A percentile compares a stretch with the other conserved stretches of the same genome.
Conservation (phyloP, 495 filamentous ascomycete species). For the Melanomma pulvis-pyrius region DNA sequence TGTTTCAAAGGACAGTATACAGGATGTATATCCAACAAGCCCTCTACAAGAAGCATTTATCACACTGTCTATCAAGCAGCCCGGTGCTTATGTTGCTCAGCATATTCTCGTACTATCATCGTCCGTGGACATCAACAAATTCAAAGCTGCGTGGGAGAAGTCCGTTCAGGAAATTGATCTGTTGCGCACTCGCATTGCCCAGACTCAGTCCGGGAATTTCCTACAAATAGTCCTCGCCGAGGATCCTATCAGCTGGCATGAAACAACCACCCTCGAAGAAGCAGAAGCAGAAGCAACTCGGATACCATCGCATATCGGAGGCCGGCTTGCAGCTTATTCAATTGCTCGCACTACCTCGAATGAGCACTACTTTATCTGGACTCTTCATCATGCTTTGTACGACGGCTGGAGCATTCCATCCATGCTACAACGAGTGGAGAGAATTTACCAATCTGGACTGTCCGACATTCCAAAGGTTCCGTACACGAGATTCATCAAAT, state of each 20-base stretch:
- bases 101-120: constrained; percentile 51
- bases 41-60: constrained; percentile 58
- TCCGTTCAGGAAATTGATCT: constrained; percentile 42
- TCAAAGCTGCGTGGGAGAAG: constrained; percentile 54
- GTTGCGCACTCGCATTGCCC: constrained; percentile 50
- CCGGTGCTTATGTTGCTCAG: constrained; percentile 48
- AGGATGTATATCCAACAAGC: constrained; percentile 62
- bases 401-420: constrained; percentile 39
- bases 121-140: constrained; percentile 47
- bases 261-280: constrained; percentile 13
- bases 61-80: constrained; percentile 48
- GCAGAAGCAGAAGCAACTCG: constrained; percentile 6
- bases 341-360: constrained; percentile 15
- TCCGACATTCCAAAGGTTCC: constrained; percentile 20
- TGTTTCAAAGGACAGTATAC: constrained; percentile 49
- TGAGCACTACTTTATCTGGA: constrained; percentile 40
- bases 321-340: constrained; percentile 25
- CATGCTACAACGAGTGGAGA: constrained; percentile 27
- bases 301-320: constrained; percentile 16
- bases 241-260: constrained; percentile 32
- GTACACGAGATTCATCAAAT: constrained; percentile 37
- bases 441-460: constrained; percentile 30
- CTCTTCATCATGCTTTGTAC: constrained; percentile 45
- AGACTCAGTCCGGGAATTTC: constrained; percentile 29
- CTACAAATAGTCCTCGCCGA: constrained; percentile 36